Conservation (phyloP, 1,284 basidiomycete genomes). For the Porogramme epimiltina region DNA sequence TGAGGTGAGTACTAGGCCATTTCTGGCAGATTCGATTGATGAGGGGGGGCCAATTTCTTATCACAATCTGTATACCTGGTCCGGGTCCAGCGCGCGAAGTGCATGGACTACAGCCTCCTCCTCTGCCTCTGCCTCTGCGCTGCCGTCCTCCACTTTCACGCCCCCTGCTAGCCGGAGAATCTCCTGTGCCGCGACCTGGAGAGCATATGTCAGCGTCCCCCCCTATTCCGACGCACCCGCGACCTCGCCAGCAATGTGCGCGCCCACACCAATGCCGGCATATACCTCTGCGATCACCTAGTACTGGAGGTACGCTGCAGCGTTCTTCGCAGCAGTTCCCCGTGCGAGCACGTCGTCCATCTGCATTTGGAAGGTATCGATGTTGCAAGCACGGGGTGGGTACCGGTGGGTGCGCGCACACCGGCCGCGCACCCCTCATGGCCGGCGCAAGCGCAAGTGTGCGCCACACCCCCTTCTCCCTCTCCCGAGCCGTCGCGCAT, state of each 20-base stretch:
- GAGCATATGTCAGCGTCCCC: slow-evolving; percentile 51
- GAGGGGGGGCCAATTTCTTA: too few species aligned
- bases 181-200: slow-evolving; percentile 50
- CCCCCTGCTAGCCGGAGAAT: slow-evolving; percentile 33
- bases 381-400: too few species aligned
- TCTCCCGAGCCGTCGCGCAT: too few species aligned
- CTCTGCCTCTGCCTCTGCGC: slow-evolving; percentile 17
- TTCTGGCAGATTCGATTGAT: too few species aligned
- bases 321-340: slow-evolving; percentile 27
- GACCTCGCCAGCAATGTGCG: neutral
- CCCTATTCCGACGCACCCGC: slow-evolving; percentile 38
- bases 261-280: neutral
- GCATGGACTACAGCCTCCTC: neutral
- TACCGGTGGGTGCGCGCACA: too few species aligned
- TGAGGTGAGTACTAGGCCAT: too few species aligned
- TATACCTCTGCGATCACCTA: slow-evolving; percentile 28
- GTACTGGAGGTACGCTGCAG: slow-evolving; percentile 37
- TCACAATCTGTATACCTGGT: too few species aligned
- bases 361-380: too few species aligned
- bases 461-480: too few species aligned
- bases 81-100: neutral
- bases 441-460: too few species aligned
- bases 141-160: neutral
- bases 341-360: slow-evolving; percentile 29
- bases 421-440: too few species aligned